phyloP scores from a whole-genome alignment of 1,139 yeast species.

The Pichia cactophila region DNA sequence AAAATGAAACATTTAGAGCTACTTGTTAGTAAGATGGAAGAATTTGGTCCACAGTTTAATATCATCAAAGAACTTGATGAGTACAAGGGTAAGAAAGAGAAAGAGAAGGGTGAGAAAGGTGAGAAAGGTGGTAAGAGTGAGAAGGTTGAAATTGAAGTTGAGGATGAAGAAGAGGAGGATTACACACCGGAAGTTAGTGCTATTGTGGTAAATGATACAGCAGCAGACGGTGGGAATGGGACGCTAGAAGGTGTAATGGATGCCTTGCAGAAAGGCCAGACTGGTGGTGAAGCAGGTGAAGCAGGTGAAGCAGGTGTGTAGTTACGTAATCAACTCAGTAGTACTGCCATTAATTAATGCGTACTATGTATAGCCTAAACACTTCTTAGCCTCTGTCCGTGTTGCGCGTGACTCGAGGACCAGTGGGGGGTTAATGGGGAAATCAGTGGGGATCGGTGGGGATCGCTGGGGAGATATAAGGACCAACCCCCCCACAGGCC shows the following conservation, averaged over 20 bases:
- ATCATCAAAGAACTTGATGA: slow-evolving; percentile 4
- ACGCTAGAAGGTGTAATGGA: slow-evolving; percentile 5
- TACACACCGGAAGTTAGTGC: background rate
- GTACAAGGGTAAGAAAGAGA: background rate
- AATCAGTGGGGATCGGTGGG: too few species aligned
- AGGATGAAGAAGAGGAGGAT: background rate
- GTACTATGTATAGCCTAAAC: too few species aligned
- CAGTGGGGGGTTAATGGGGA: too few species aligned
- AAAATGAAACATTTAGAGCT: background rate
- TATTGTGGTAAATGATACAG: background rate
- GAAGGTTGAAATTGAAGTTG: background rate
- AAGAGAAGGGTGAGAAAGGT: background rate
- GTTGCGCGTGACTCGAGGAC: too few species aligned
- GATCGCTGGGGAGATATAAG: too few species aligned
- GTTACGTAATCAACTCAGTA: too few species aligned
- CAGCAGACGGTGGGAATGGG: background rate
- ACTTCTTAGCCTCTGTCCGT: too few species aligned
- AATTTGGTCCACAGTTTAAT: background rate
- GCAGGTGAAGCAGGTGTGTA: background rate
- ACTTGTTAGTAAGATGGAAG: background rate
- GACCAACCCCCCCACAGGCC: too few species aligned
- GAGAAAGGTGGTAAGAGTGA: background rate
- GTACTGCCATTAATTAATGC: too few species aligned
- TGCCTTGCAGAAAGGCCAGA: background rate
- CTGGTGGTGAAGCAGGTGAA: too few species aligned